These are phyloP conservation scores for Didymella keratinophila DNA, from an alignment of 2,329 filamentous ascomycete species.

Conservation along the genomic window DNA sequence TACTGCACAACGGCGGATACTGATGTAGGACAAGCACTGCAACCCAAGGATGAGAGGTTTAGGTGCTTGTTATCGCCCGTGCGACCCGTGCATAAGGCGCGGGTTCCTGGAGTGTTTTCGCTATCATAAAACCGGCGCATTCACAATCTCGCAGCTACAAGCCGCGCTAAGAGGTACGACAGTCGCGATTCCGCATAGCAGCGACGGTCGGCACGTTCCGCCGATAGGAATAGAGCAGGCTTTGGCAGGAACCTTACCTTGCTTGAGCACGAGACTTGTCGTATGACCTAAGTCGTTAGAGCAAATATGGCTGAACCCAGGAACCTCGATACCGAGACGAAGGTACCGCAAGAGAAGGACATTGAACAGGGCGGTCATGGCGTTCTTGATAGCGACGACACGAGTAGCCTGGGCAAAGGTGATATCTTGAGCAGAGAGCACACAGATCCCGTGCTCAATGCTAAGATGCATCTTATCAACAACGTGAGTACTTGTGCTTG, in stretches of 20 bases:
- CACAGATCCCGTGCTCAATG: conserved; percentile 67
- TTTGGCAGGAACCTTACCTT: neutral
- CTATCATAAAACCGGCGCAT: conserved; percentile 6
- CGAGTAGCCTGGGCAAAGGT: conserved; percentile 39
- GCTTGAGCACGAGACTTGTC: neutral
- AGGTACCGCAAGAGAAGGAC: conserved; percentile 16
- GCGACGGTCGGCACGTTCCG: neutral
- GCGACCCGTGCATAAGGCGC: conserved; percentile 8
- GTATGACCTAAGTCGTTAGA: neutral
- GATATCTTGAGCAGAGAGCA: conserved; percentile 67
- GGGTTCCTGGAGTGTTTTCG: neutral
- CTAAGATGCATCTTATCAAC: conserved; percentile 75
- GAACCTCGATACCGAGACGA: conserved; percentile 11
- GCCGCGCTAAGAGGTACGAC: neutral
- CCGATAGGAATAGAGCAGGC: neutral
- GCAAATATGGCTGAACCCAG: conserved; percentile 5
- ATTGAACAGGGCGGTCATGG: conserved; percentile 16
- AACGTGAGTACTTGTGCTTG: conserved; percentile 57
- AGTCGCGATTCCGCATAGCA: neutral
- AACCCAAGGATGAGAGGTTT: conserved; percentile 2
- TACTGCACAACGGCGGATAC: neutral
- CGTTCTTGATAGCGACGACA: conserved; percentile 15
- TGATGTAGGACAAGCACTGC: conserved; percentile 15
- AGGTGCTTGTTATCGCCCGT: neutral
- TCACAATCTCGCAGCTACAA: neutral